Base-by-base conservation (phyloP, 495 filamentous ascomycete genomes). In the Neurospora hispaniola region DNA sequence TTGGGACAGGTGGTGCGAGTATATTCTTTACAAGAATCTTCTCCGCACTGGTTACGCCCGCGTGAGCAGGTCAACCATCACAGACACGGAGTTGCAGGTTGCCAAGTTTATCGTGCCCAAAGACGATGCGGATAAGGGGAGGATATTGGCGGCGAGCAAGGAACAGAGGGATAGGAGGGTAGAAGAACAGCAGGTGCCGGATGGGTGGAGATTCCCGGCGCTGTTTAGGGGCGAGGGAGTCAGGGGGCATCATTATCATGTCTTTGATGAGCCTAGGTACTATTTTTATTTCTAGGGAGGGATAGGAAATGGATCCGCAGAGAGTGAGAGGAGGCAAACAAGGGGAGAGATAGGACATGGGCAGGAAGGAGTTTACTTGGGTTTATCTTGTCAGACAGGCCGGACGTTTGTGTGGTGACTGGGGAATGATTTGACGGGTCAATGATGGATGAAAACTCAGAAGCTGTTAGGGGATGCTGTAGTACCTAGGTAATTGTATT, bases 1-100 rank as follows among this genome's bases (percentile, higher is more conserved):
- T 78, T 97, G 93, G 94, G 96, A 99, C 82, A 84, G 96, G 72
- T 99, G 96, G 96, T 99, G 96, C 83, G 96, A 99, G 85, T 99
- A 99, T 78, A 96, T 99, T 75, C 85, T 99, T 70, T 99, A 92
- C 85, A 97, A 98, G 84, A 91, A 90, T 12, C 81, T 99, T 70
- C 91, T 90, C 80, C 86, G 94, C 74, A 90, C 91, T 4, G 96
- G 94, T 9, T 99, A 98, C 79, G 96, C 96, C 16, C 86, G 96
- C 75, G 90, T 99, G 43, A 95, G 91, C 73, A 84, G 96, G 76
- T 89, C 90, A 74, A 96, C 92, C 0, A 97, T 99, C 77, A 99
- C 96, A 35, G 96, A 99, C 81, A 99, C 96, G 5, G 96, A 99
- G 83, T 87, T 99, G 74, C 96, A 99, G 88, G 90, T 97, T 69